A percentile compares a stretch with the other conserved stretches of the same genome.
Conservation (phyloP, 306 rosid species). For the Cucurbita moschata region DNA sequence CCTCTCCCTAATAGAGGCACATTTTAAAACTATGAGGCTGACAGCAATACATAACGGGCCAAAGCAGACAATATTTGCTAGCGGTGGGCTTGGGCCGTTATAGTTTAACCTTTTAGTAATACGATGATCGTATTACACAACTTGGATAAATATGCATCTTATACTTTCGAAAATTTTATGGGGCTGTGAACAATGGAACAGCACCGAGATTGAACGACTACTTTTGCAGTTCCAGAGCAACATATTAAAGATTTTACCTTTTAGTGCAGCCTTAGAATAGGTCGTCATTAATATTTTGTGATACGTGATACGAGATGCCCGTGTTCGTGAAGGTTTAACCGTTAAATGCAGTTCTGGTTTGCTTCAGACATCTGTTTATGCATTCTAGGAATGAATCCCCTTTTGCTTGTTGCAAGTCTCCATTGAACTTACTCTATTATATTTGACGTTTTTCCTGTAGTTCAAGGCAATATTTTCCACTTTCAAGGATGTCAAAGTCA, state of each 20-base stretch:
- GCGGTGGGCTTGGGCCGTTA: too few relatives aligned
- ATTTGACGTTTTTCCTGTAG: conserved; percentile 32
- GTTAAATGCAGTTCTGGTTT: background rate
- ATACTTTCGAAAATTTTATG: background rate
- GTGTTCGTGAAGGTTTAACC: background rate
- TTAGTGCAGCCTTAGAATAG: too few relatives aligned
- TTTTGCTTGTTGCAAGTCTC: background rate
- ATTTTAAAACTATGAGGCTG: too few relatives aligned
- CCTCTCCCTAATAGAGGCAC: too few relatives aligned
- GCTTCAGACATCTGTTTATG: background rate
- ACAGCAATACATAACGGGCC: too few relatives aligned
- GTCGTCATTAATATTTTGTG: background rate
- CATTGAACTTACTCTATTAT: conserved; percentile 3
- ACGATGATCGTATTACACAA: background rate
- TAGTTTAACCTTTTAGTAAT: background rate
- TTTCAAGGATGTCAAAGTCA: conserved; percentile 74
- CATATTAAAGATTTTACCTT: too few relatives aligned
- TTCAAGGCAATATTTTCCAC: conserved; percentile 49
- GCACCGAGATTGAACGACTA: background rate
- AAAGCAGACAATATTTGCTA: too few relatives aligned
- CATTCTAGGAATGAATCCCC: background rate
- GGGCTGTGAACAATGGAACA: background rate
- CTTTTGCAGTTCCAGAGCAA: too few relatives aligned
- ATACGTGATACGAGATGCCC: background rate
- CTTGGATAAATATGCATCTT: background rate